phyloP scores from a whole-genome alignment of 805 yeast species.

The Ascoidea rubescens region DNA sequence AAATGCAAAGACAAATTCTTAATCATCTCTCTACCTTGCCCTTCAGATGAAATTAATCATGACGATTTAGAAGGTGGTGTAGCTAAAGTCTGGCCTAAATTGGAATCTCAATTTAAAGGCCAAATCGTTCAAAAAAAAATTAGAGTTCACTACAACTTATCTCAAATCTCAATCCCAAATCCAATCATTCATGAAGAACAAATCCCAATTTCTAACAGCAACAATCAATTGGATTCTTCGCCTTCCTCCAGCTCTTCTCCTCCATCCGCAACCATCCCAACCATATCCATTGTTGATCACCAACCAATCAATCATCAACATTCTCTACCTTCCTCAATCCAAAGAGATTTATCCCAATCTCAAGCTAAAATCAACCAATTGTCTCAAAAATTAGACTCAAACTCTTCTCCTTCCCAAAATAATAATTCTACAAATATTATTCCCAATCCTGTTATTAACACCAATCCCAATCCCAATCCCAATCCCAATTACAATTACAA shows the following conservation, averaged over 20 bases:
- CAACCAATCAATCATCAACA: slow-evolving; percentile 11
- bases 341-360: slow-evolving; percentile 24
- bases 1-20: slow-evolving; percentile 88
- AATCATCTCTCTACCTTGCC: slow-evolving; percentile 73
- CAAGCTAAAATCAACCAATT: slow-evolving; percentile 27
- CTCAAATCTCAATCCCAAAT: slow-evolving; percentile 3
- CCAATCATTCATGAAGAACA: slow-evolving; percentile 11
- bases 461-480: slow-evolving; percentile 5
- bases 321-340: background rate
- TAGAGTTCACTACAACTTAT: slow-evolving; percentile 36
- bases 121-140: slow-evolving; percentile 50
- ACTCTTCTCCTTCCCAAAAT: slow-evolving; percentile 15
- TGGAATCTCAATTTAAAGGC: slow-evolving; percentile 44
- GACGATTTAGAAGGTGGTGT: slow-evolving; percentile 37
- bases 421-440: slow-evolving; percentile 9
- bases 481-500: background rate
- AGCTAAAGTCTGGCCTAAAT: slow-evolving; percentile 61
- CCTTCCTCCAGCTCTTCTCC: slow-evolving; percentile 10
- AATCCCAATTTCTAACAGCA: slow-evolving; percentile 12
- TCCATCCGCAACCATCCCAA: slow-evolving; percentile 10
- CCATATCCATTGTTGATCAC: slow-evolving; percentile 12
- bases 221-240: slow-evolving; percentile 11
- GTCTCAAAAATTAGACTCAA: slow-evolving; percentile 30
- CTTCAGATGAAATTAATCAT: slow-evolving; percentile 24
- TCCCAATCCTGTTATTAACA: slow-evolving; percentile 6